These are phyloP conservation scores for Fusarium ambrosium DNA, from an alignment of 2,329 filamentous ascomycete genomes.

Conservation along the genomic window DNA sequence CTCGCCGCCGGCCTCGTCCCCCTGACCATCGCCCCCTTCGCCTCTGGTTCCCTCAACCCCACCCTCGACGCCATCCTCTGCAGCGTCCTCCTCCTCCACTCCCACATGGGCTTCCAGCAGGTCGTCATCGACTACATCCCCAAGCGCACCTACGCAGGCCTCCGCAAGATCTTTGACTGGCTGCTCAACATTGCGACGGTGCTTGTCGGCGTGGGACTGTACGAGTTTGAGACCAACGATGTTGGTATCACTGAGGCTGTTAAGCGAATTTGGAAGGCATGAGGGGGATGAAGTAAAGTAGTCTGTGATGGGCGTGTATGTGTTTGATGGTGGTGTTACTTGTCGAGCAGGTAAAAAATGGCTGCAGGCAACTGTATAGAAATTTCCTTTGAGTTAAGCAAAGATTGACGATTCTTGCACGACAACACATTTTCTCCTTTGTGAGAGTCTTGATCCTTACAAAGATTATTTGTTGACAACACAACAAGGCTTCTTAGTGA, in stretches of 20 bases:
- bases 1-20: conserved; percentile 87
- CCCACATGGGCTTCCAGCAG: conserved; percentile 94
- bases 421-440: not conserved
- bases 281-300: conserved; percentile 3
- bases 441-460: not conserved
- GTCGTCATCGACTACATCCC: conserved; percentile 95
- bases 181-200: conserved; percentile 82
- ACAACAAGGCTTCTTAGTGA: not conserved
- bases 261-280: conserved; percentile 91
- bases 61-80: conserved; percentile 88
- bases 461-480: not conserved
- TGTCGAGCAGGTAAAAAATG: conserved; percentile 40
- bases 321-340: conserved; percentile 31
- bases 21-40: conserved; percentile 90
- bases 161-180: conserved; percentile 80
- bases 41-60: conserved; percentile 91
- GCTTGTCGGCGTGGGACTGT: conserved; percentile 87
- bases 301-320: conserved; percentile 12
- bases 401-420: conserved; percentile 34
- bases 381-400: conserved; percentile 40
- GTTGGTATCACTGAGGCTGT: conserved; percentile 93
- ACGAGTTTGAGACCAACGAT: conserved; percentile 99
- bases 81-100: conserved; percentile 87
- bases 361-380: conserved; percentile 48
- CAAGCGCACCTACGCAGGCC: conserved; percentile 74